These are phyloP conservation scores for Cronartium ribicola DNA, from an alignment of 1,284 basidiomycete species.

Conservation along the genomic window DNA sequence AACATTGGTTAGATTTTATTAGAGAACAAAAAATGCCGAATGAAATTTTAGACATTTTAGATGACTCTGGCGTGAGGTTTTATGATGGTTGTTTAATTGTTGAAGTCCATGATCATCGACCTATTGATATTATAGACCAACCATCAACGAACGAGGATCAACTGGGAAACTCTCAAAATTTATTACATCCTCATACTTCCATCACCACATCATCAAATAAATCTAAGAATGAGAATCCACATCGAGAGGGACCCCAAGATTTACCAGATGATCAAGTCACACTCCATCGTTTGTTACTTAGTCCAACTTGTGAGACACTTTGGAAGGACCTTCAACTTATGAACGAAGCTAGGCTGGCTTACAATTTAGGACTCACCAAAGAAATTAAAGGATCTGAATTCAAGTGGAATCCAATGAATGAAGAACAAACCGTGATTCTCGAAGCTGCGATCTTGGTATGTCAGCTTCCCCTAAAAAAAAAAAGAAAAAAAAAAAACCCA, in stretches of 20 bases:
- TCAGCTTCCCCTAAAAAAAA: background rate
- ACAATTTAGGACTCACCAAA: background rate
- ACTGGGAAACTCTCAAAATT: background rate
- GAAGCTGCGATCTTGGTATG: conserved; percentile 40
- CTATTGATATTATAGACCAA: conserved; percentile 11
- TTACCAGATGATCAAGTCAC: conserved; percentile 31
- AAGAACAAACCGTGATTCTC: conserved; percentile 34
- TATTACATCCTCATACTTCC: conserved; percentile 8
- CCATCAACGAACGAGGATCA: background rate
- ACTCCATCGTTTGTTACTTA: conserved; percentile 33
- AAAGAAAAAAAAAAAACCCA: too few species aligned
- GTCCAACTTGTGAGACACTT: conserved; percentile 36
- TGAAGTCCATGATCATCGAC: conserved; percentile 42
- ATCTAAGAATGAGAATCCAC: conserved; percentile 8
- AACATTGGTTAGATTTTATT: conserved; percentile 41
- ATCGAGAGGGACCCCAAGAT: conserved; percentile 8
- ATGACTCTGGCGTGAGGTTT: conserved; percentile 30
- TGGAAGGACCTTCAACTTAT: conserved; percentile 39
- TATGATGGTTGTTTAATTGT: conserved; percentile 42
- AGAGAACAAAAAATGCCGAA: conserved; percentile 41
- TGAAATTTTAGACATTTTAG: conserved; percentile 35
- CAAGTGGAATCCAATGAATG: conserved; percentile 35
- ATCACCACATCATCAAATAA: background rate
- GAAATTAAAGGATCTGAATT: conserved; percentile 19
- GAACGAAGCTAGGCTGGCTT: conserved; percentile 30